Evolutionary conservation across 257 asterid species (phyloP), one percentile per base, ranked within the genome.

Genomic region (Cruciata laevipes): DNA sequence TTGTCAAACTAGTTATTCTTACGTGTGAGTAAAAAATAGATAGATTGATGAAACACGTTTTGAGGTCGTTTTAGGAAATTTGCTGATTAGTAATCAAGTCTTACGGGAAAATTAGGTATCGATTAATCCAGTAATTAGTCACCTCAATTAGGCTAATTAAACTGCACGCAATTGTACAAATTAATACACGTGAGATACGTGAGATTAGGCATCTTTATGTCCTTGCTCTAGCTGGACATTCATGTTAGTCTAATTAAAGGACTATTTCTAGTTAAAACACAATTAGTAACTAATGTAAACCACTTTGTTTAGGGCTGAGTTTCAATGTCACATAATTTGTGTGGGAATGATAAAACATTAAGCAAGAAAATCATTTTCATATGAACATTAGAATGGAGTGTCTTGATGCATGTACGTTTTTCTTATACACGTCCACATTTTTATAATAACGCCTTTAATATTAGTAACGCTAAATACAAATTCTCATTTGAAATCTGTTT

Each of bases 241-340:
- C 38, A 25, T 66, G 68, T 59, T 73, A 73, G 72, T 62, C 72
- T 66, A 59, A 65, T 31, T 30, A 42, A 9, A 59, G 37, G 18
- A 24, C 12, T 57, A 11, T 27, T 27, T 1, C 30, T 21, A 9
- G 30, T n/a, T 55, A 18, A 51, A 51, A 18, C 18, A 20, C 60
- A 53, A 20, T 47, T 47, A 4, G 16, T 47, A 47, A 4, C 14
- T 37, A 37, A 7, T 11, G 10, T 9, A 17, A 14, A 47, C 38
- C 8, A 47, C 16, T 42, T 12, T 2, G 2, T 13, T 42, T 37
- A 13, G 10, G 8, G 42, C 2, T 0, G 0, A 37, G 42, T 37
- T 37, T 3, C 42, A 37, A 1, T 0, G 42, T 37, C 12, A 7
- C 13, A 37, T 7, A 37, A 37, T 0, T 37, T 9, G 12, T 9